phyloP scores from a whole-genome alignment of 441 rosid genomes.

The Mallotus repandus region DNA sequence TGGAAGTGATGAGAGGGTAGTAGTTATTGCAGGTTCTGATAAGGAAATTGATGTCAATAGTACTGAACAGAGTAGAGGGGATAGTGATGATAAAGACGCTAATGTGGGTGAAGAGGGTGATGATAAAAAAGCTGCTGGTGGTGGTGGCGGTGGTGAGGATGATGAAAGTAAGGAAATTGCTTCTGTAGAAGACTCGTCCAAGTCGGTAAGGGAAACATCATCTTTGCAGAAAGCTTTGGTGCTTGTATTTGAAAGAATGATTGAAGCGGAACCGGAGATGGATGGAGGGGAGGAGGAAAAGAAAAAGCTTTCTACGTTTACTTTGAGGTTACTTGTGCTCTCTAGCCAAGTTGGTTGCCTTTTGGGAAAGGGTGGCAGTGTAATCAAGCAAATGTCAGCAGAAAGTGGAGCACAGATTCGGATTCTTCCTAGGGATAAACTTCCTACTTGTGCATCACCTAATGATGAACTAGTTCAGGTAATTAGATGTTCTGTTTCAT shows the following conservation, averaged over 20 bases:
- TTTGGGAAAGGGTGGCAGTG: conserved; percentile 66
- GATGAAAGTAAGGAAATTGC: conserved; percentile 34
- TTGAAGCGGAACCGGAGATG: conserved; percentile 39
- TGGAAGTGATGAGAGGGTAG: conserved; percentile 61
- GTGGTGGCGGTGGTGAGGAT: conserved; percentile 24
- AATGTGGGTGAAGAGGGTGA: conserved; percentile 25
- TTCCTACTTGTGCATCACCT: conserved; percentile 51
- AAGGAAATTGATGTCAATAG: conserved; percentile 33
- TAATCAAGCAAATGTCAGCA: conserved; percentile 56
- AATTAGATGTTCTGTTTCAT: conserved; percentile 6
- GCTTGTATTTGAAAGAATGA: conserved; percentile 56
- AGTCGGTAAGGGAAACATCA: conserved; percentile 36
- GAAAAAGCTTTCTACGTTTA: conserved; percentile 31
- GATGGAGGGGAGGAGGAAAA: conserved; percentile 39
- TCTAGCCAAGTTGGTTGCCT: conserved; percentile 67
- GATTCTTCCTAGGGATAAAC: conserved; percentile 67
- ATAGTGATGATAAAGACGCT: conserved; percentile 31
- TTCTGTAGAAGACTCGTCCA: conserved; percentile 30
- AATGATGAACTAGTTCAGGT: conserved; percentile 70
- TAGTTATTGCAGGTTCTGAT: conserved; percentile 41
- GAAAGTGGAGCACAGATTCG: conserved; percentile 72
- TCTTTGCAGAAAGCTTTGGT: conserved; percentile 54
- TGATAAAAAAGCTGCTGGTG: conserved; percentile 27
- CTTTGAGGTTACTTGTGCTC: conserved; percentile 59
- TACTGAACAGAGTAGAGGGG: conserved; percentile 30